phyloP scores from a whole-genome alignment of 2,329 filamentous ascomycete species.

The Cryphonectria japonica region DNA sequence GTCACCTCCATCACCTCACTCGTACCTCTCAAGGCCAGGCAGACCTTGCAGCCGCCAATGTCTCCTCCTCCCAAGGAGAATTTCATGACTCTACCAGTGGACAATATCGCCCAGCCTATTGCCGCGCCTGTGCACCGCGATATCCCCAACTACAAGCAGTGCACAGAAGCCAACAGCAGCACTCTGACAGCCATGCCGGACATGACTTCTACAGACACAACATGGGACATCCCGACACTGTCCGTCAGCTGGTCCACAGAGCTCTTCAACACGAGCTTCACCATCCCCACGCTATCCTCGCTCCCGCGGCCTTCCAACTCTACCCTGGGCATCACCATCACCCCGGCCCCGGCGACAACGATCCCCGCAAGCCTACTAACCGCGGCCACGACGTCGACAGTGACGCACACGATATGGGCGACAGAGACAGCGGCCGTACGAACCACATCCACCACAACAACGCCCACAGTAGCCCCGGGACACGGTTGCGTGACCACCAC shows the following conservation, averaged over 20 bases:
- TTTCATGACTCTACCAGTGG: neutral
- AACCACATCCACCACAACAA: neutral
- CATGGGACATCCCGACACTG: neutral
- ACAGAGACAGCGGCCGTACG: neutral
- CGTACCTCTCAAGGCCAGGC: neutral
- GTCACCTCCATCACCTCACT: neutral
- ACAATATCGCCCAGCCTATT: too few species aligned
- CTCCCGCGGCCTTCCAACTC: neutral
- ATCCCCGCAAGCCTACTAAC: neutral
- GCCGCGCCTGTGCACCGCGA: neutral
- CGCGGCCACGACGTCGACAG: neutral
- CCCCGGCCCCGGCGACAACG: neutral
- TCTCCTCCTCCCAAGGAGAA: neutral
- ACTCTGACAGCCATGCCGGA: neutral
- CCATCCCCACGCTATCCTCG: neutral
- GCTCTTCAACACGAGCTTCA: neutral
- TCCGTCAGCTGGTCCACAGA: neutral
- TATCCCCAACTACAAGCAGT: neutral
- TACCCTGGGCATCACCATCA: neutral
- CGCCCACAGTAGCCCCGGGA: neutral
- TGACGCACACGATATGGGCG: neutral
- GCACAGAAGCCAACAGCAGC: neutral
- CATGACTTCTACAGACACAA: neutral
- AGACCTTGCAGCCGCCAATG: neutral
- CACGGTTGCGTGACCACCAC: slow-evolving; percentile 36